Conservation (phyloP, 2,329 filamentous ascomycete genomes). For the Aspergillus phoenicis region DNA sequence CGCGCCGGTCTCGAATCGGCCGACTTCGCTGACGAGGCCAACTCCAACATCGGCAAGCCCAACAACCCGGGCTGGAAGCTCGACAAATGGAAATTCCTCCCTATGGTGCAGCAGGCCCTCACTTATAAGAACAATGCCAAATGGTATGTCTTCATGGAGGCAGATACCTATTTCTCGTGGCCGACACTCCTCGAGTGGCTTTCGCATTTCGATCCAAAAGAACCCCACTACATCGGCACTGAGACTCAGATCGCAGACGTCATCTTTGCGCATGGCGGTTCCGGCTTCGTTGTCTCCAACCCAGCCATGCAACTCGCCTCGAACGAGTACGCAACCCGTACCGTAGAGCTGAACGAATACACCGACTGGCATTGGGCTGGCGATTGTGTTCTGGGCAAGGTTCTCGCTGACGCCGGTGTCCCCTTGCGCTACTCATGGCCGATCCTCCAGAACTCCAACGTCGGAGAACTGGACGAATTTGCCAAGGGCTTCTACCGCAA, state of each 20-base stretch:
- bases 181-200: constrained; percentile 58
- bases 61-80: constrained; percentile 56
- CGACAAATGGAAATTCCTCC: constrained; percentile 62
- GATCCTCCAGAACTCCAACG: constrained; percentile 46
- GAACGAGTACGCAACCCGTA: constrained; percentile 46
- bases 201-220: constrained; percentile 49
- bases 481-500: constrained; percentile 43
- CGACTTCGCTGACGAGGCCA: constrained; percentile 42
- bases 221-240: constrained; percentile 57
- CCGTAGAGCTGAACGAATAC: constrained; percentile 48
- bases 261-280: constrained; percentile 57
- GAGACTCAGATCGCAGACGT: constrained; percentile 55
- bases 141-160: constrained; percentile 64
- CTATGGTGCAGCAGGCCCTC: constrained; percentile 56
- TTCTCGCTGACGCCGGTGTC: constrained; percentile 51
- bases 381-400: constrained; percentile 54
- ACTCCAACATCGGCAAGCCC: constrained; percentile 43
- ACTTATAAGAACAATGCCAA: constrained; percentile 50
- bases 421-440: constrained; percentile 53
- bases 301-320: constrained; percentile 51
- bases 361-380: constrained; percentile 54
- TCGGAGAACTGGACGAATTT: constrained; percentile 49
- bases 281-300: constrained; percentile 56
- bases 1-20: constrained; percentile 44
- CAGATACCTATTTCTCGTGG: constrained; percentile 61